Base-by-base conservation (phyloP, 345 rosid species). In the Firmiana major region DNA sequence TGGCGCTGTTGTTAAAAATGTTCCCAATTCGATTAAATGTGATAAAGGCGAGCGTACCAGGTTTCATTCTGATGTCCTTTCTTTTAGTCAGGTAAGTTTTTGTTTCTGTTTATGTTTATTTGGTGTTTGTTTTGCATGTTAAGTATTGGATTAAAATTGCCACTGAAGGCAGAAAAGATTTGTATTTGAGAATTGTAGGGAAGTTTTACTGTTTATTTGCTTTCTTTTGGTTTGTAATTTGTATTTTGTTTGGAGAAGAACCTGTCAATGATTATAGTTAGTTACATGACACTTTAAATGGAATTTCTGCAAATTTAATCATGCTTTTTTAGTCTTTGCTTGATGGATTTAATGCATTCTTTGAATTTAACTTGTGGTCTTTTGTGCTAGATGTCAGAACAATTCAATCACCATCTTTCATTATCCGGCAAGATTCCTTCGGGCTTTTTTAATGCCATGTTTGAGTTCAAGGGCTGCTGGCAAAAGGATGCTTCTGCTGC, bases 1-100 rank as follows among this genome's bases (percentile, higher is more conserved):
- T 2, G 97, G 94, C n/a, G 81, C 85, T 60, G 86, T 96, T 46
- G 97, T 93, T n/a, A 74, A 76, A 34, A 73, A 84, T 46, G 99
- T 91, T 48, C 82, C 92, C 4, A 75, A 79, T 55, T 91, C 86
- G 42, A 92, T 96, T 75, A 93, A 88, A 87, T 96, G 97, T 69
- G 99, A 96, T 68, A 96, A 96, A 76, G 99, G 98, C 83, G 98
- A 96, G 68, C 91, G 94, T 16, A 93, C 94, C 6, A 88, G 98
- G 80, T 82, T 93, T 42, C 80, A 86, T 60, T 90, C 98, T 73
- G 98, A 96, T 75, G 86, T 92, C 63, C 93, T 96, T 66, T 86
- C 97, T 77, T 96, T 96, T 77, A 90, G 85, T 71, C 94, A 92
- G 97, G 99, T 93, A 67, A 62, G 3, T 45, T 46, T 53, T 36